These are phyloP conservation scores for Barnettozyma hawaiiensis DNA, from an alignment of 1,139 yeast species.

Conservation along the genomic window DNA sequence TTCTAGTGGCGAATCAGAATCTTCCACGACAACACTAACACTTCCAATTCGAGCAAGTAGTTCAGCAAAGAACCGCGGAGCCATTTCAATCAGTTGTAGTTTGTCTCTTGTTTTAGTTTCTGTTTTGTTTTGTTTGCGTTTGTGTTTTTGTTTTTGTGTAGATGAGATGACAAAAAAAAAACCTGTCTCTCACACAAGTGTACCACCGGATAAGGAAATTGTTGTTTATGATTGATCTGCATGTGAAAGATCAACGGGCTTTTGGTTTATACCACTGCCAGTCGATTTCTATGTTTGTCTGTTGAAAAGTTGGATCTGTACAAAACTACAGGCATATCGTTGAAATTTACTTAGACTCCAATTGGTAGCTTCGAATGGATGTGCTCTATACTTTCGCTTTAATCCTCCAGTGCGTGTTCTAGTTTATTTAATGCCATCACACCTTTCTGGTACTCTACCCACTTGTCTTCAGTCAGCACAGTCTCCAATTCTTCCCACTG, in stretches of 20 bases:
- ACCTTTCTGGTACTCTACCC: constrained; percentile 30
- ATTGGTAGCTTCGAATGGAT: not conserved
- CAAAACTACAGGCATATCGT: too few relatives aligned
- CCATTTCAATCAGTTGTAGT: not conserved
- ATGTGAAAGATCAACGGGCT: not conserved
- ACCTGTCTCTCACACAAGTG: too few relatives aligned
- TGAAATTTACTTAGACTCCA: not conserved
- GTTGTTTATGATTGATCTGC: too few relatives aligned
- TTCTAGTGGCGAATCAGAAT: not conserved
- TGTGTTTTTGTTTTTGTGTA: not conserved
- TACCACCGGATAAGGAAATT: too few relatives aligned
- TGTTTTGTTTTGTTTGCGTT: not conserved
- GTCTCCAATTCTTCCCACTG: constrained; percentile 44
- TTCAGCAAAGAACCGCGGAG: not conserved
- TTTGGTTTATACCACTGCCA: not conserved
- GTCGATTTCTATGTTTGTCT: too few relatives aligned
- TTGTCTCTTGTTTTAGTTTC: not conserved
- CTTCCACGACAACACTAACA: not conserved
- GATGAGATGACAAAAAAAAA: too few relatives aligned
- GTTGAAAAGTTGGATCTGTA: too few relatives aligned
- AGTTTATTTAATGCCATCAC: constrained; percentile 30
- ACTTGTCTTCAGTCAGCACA: constrained; percentile 29
- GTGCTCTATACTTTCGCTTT: not conserved
- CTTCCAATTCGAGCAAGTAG: not conserved
- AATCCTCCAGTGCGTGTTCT: constrained; percentile 19